phyloP scores from a whole-genome alignment of 2,329 filamentous ascomycete genomes.

The Pseudogymnoascus sp. region DNA sequence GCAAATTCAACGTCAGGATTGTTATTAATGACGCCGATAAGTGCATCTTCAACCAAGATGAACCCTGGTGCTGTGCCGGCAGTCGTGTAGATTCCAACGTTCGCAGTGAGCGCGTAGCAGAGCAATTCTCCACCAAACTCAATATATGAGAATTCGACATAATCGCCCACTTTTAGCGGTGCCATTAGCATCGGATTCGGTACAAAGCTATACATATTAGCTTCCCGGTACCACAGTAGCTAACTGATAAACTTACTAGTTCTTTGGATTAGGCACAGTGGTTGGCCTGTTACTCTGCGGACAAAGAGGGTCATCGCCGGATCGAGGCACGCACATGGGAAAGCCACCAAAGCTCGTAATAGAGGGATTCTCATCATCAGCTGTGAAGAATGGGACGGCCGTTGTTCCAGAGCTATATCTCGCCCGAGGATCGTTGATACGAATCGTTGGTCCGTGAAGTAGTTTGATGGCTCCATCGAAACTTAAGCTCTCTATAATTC shows the following conservation, averaged over 20 bases:
- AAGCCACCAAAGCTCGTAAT: constrained; percentile 44
- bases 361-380: constrained; percentile 43
- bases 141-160: constrained; percentile 35
- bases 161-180: constrained; percentile 36
- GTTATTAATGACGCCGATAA: constrained; percentile 34
- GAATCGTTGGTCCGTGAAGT: constrained; percentile 31
- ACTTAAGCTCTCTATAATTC: constrained; percentile 32
- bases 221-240: background rate
- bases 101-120: constrained; percentile 33
- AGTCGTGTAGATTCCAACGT: constrained; percentile 32
- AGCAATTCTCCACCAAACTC: constrained; percentile 30
- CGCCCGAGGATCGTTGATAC: constrained; percentile 41
- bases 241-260: constrained; percentile 2
- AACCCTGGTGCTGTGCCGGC: constrained; percentile 32
- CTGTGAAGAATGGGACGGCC: constrained; percentile 37
- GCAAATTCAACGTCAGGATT: constrained; percentile 32
- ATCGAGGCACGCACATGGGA: constrained; percentile 46
- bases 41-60: constrained; percentile 37
- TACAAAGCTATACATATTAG: constrained; percentile 24
- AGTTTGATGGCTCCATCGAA: constrained; percentile 33
- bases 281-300: constrained; percentile 32
- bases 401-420: constrained; percentile 36
- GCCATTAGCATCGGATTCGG: constrained; percentile 35
- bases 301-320: constrained; percentile 31
- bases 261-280: background rate